A percentile compares a stretch with the other conserved stretches of the same genome.
phyloP scores from a whole-genome alignment of 768 basidiomycete species.

The Ramaria sp. region DNA sequence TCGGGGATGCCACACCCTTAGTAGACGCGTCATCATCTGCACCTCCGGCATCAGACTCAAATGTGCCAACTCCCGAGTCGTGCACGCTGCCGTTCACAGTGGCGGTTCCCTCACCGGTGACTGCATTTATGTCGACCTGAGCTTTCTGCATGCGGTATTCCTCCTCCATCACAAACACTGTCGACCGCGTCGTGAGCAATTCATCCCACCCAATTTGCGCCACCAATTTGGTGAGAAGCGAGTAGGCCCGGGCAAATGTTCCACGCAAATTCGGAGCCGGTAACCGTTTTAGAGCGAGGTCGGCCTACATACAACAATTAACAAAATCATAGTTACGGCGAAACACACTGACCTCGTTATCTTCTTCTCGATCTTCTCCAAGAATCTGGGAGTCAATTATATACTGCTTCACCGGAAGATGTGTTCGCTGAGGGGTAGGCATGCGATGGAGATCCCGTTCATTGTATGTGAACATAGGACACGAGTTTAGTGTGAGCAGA shows the following conservation, averaged over 20 bases:
- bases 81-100: constrained; percentile 15
- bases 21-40: constrained; percentile 70
- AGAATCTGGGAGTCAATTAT: constrained; percentile 75
- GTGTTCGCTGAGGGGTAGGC: constrained; percentile 68
- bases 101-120: constrained; percentile 20
- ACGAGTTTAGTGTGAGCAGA: constrained; percentile 91
- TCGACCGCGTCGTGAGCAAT: constrained; percentile 85
- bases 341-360: constrained; percentile 55
- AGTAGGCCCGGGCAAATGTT: constrained; percentile 92
- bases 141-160: constrained; percentile 97
- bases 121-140: constrained; percentile 45
- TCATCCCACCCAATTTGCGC: constrained; percentile 98
- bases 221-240: constrained; percentile 82
- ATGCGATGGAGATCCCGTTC: constrained; percentile 87
- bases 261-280: constrained; percentile 92
- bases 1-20: constrained; percentile 42
- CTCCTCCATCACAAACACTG: constrained; percentile 99
- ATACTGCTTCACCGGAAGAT: constrained; percentile 75
- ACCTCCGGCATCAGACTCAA: constrained; percentile 20
- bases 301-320: constrained; percentile 43
- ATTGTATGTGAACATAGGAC: constrained; percentile 99
- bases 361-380: constrained; percentile 73
- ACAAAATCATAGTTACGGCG: background rate
- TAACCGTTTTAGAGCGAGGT: constrained; percentile 86
- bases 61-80: constrained; percentile 12